Evolutionary conservation across 169 alveolate genomes (phyloP), one percentile per base, ranked within the genome.

Genomic region (Cryptosporidium viatorum): DNA sequence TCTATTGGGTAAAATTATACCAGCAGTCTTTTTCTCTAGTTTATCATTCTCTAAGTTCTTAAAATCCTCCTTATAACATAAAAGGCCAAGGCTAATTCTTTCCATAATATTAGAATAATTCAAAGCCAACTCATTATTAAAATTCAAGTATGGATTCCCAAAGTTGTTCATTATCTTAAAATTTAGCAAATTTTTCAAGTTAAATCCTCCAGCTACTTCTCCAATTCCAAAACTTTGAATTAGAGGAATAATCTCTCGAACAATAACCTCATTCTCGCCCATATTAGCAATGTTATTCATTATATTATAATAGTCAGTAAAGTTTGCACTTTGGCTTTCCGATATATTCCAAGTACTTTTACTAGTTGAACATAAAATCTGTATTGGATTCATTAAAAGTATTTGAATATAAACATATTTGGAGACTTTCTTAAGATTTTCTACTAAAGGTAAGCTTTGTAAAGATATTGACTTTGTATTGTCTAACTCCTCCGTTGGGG

Each of bases 361-460:
- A 35, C 86, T 73, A 1, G 86, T 73, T 31, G 86, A 73, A 45
- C 71, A 73, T 52, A 73, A 41, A 35, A 73, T 73, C 23, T 73
- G 86, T 23, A 73, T 73, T 5, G 86, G 86, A 73, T 73, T 73
- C 71, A 73, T 59, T 35, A 73, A n/a, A n/a, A 73, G 58, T 16
- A 73, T 39, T 58, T 73, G 86, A n/a, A 73, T 73, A 35, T 73
- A 73, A 18, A 73, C 59, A 37, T 73, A 73, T 14, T 23, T 52
- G 9, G 86, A 73, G 9, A 31, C 70, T 9, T 41, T 52, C 39
- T 73, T 73, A 18, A 73, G 21, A 58, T 73, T 73, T 45, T 73
- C 86, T 58, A 73, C 58, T 59, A 73, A 33, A 31, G 86, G 70
- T 39, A 59, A 37, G 9, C 65, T 73, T 21, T 73, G 71, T 14